Evolutionary conservation across 2,329 filamentous ascomycete genomes (phyloP).

Genomic region (Verticillium nonalfalfae): DNA sequence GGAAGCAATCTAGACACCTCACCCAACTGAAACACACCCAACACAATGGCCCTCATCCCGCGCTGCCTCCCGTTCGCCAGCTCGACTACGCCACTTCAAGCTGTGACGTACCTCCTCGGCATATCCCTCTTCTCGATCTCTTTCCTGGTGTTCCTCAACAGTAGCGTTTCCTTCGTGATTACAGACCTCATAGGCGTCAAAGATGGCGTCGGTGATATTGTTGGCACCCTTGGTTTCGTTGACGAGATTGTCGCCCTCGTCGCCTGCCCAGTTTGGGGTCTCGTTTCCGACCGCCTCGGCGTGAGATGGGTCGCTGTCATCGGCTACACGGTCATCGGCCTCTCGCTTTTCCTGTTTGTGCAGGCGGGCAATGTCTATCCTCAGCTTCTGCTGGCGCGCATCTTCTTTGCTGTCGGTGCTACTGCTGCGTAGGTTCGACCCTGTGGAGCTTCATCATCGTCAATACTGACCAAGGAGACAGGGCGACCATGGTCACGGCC

Average conservation of each 20-base stretch:
- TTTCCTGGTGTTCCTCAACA: constrained; percentile 86
- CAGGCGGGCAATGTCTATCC: constrained; percentile 86
- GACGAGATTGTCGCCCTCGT: constrained; percentile 78
- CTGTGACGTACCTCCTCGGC: constrained; percentile 70
- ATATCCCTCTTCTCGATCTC: constrained; percentile 83
- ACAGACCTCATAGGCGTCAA: constrained; percentile 75
- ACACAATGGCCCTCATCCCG: constrained; percentile 17
- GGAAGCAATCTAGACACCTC: background rate
- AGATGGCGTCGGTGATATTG: constrained; percentile 68
- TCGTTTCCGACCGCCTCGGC: constrained; percentile 70
- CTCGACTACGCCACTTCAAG: constrained; percentile 54
- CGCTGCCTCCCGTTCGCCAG: constrained; percentile 52
- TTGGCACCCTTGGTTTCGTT: constrained; percentile 78
- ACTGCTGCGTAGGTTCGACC: constrained; percentile 63
- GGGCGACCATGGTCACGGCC: constrained; percentile 93
- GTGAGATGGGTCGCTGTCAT: constrained; percentile 66
- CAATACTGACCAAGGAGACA: constrained; percentile 16
- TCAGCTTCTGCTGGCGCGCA: constrained; percentile 73
- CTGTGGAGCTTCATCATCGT: background rate
- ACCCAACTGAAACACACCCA: background rate
- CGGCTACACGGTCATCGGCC: constrained; percentile 76
- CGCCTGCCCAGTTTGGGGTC: constrained; percentile 74
- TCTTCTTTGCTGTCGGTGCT: constrained; percentile 85
- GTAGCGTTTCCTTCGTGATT: constrained; percentile 76
- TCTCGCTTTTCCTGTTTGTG: constrained; percentile 74